A percentile compares a stretch with the other conserved stretches of the same genome.
Conservation (phyloP, 805 yeast species). For the Starmerella sp. region DNA sequence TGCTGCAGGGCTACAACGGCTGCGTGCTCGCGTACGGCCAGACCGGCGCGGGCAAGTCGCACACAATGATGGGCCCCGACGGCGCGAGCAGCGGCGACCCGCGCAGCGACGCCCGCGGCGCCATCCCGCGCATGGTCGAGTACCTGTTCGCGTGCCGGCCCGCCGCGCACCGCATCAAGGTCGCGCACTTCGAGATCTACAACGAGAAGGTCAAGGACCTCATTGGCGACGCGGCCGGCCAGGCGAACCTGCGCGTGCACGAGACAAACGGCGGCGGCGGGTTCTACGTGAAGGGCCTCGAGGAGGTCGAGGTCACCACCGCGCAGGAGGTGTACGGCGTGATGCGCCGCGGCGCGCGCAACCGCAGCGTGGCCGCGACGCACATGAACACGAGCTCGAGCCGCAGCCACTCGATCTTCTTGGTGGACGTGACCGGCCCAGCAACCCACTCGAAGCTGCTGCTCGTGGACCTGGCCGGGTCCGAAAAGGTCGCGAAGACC, state of each 20-base stretch:
- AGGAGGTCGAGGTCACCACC: slow-evolving; percentile 47
- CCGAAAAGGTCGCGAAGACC: slow-evolving; percentile 66
- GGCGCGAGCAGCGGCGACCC: slow-evolving; percentile 23
- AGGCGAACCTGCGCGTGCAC: slow-evolving; percentile 35
- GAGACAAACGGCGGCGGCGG: slow-evolving; percentile 42
- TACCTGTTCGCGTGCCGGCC: slow-evolving; percentile 47
- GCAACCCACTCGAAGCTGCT: slow-evolving; percentile 52
- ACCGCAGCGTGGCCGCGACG: slow-evolving; percentile 50
- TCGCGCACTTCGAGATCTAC: slow-evolving; percentile 70
- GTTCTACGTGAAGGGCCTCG: slow-evolving; percentile 59
- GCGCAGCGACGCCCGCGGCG: slow-evolving; percentile 35
- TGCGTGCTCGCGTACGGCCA: slow-evolving; percentile 72
- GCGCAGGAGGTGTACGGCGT: slow-evolving; percentile 47
- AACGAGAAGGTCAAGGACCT: slow-evolving; percentile 68
- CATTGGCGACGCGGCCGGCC: slow-evolving; percentile 27
- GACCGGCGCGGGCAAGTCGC: slow-evolving; percentile 66
- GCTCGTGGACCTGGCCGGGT: slow-evolving; percentile 77
- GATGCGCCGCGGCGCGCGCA: slow-evolving; percentile 46
- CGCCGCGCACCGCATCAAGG: slow-evolving; percentile 44
- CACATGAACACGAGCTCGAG: slow-evolving; percentile 64
- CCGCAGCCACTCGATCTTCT: slow-evolving; percentile 71
- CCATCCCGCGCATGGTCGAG: slow-evolving; percentile 62
- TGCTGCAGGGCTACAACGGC: slow-evolving; percentile 66
- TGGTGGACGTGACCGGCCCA: slow-evolving; percentile 50
- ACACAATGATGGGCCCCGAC: slow-evolving; percentile 62